These are phyloP conservation scores for Chara braunii DNA, from an alignment of 139 green algal species.

Conservation along the genomic window DNA sequence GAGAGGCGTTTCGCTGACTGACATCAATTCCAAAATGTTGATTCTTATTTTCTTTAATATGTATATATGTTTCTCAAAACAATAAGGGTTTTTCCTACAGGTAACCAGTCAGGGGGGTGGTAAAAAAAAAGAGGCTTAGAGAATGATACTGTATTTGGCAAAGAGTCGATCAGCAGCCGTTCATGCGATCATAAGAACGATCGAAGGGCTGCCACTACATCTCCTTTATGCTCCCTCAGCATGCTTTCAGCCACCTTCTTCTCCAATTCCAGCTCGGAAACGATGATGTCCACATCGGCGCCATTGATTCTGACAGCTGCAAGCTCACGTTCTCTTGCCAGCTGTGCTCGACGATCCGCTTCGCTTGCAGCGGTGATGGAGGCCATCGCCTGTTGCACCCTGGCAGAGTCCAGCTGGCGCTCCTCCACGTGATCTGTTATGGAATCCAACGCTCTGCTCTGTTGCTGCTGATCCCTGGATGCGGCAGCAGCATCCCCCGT, in stretches of 20 bases:
- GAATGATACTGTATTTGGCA: no score
- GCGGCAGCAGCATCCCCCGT: neutral
- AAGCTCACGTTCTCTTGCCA: slow-evolving; percentile 44
- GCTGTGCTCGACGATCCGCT: slow-evolving; percentile 30
- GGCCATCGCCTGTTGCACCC: slow-evolving; percentile 37
- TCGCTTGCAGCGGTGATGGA: slow-evolving; percentile 20
- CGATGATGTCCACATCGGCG: slow-evolving; percentile 45
- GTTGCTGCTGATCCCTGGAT: slow-evolving; percentile 37
- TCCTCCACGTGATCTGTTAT: slow-evolving; percentile 46
- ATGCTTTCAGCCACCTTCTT: slow-evolving; percentile 41
- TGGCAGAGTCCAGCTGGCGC: slow-evolving; percentile 25
- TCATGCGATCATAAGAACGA: no score
- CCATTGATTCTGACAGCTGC: slow-evolving; percentile 44
- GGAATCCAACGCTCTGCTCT: slow-evolving; percentile 44
- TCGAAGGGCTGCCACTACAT: slow-evolving; percentile 35
- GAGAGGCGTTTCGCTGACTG: no score
- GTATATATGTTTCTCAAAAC: no score
- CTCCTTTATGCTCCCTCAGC: slow-evolving; percentile 41
- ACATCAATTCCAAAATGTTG: no score
- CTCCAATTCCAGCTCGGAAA: slow-evolving; percentile 40
- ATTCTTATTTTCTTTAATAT: no score
- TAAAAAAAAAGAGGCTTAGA: no score
- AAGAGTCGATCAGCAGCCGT: no score
- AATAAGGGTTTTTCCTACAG: no score
- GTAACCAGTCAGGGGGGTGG: no score